A percentile compares a stretch with the other conserved stretches of the same genome.
Evolutionary conservation across 2,329 filamentous ascomycete genomes (phyloP).

Genomic region (Juglanconis oblonga): DNA sequence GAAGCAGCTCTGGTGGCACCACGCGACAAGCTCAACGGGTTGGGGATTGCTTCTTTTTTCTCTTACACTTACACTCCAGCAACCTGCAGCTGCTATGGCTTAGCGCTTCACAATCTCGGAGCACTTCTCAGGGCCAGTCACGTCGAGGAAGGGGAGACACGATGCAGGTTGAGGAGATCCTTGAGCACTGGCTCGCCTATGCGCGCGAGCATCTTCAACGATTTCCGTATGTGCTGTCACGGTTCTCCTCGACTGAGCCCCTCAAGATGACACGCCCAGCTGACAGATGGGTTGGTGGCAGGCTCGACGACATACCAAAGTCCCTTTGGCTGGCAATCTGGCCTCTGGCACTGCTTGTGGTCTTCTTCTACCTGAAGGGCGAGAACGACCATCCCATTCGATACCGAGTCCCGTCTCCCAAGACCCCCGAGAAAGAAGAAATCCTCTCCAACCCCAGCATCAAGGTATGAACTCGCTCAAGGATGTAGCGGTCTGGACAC

Average conservation of each 20-base stretch:
- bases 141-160: background rate
- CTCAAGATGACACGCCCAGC: background rate
- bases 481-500: background rate
- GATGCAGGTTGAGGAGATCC: constrained; percentile 9
- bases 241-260: background rate
- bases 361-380: constrained; percentile 17
- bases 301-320: constrained; percentile 4
- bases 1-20: constrained; percentile 14
- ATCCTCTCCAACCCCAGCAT: constrained; percentile 59
- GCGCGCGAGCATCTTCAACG: constrained; percentile 12
- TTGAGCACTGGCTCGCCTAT: constrained; percentile 14
- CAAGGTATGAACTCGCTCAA: constrained; percentile 42
- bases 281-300: constrained; percentile 1
- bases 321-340: constrained; percentile 9
- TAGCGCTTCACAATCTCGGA: background rate
- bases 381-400: constrained; percentile 43
- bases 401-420: constrained; percentile 63
- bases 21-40: background rate
- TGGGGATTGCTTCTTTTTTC: background rate
- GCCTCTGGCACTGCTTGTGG: constrained; percentile 2
- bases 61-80: background rate
- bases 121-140: background rate
- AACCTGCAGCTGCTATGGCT: background rate
- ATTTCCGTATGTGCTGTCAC: constrained; percentile 10
- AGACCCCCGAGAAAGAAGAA: constrained; percentile 54